Conservation (phyloP, 1,139 yeast species). For the Taphrina populina region DNA sequence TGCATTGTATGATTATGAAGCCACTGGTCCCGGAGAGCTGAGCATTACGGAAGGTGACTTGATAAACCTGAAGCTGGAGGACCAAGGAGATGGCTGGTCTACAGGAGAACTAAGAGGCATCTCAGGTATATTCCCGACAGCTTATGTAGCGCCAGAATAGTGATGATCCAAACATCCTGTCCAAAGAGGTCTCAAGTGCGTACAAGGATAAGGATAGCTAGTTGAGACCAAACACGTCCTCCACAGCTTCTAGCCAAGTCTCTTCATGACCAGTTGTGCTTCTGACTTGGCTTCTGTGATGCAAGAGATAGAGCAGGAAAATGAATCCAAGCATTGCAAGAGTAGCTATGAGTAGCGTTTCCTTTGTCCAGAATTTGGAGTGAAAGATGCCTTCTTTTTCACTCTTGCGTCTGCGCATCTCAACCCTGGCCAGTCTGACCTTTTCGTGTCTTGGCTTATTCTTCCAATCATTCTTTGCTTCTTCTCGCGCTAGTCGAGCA, state of each 20-base stretch:
- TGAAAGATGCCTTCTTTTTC: neutral
- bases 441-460: slow-evolving; percentile 22
- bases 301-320: slow-evolving; percentile 15
- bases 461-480: slow-evolving; percentile 15
- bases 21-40: slow-evolving; percentile 82
- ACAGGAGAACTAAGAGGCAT: slow-evolving; percentile 54
- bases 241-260: slow-evolving; percentile 19
- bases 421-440: slow-evolving; percentile 14
- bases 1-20: slow-evolving; percentile 75
- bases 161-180: too few species aligned
- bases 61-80: slow-evolving; percentile 66
- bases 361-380: slow-evolving; percentile 2
- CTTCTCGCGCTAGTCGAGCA: slow-evolving; percentile 16
- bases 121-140: slow-evolving; percentile 36
- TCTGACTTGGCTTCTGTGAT: slow-evolving; percentile 1
- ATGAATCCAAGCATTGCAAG: neutral
- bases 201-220: neutral
- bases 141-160: slow-evolving; percentile 33
- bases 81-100: slow-evolving; percentile 95
- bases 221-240: slow-evolving; percentile 10
- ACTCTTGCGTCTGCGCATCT: slow-evolving; percentile 12
- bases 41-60: slow-evolving; percentile 70
- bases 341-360: neutral
- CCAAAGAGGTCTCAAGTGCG: too few species aligned
- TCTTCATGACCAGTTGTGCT: neutral